These are phyloP conservation scores for Recurvomyces mirabilis DNA, from an alignment of 495 filamentous ascomycete species.

Conservation along the genomic window DNA sequence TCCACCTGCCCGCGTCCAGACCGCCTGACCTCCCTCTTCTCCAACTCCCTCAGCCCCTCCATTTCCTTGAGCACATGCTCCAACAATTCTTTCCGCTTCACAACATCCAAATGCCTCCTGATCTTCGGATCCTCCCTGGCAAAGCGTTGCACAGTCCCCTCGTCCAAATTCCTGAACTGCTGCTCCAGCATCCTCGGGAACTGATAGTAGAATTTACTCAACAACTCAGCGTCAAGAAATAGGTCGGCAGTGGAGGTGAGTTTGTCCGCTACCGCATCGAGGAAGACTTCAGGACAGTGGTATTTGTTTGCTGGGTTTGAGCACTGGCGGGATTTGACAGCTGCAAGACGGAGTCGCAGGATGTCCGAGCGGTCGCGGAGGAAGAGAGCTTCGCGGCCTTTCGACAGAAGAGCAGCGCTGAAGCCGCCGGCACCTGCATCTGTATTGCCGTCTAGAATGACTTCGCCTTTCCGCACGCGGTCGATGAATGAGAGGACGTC, in stretches of 20 bases:
- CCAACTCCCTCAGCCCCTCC: constrained; percentile 70
- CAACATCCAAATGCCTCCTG: constrained; percentile 77
- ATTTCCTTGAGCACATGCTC: constrained; percentile 91
- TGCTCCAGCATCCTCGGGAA: constrained; percentile 88
- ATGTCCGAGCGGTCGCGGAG: constrained; percentile 81
- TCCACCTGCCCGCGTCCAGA: constrained; percentile 8
- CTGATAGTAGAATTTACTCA: constrained; percentile 88
- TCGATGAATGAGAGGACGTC: constrained; percentile 91
- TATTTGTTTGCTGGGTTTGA: constrained; percentile 75
- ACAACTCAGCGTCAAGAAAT: constrained; percentile 93
- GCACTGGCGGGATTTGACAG: constrained; percentile 82
- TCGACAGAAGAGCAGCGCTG: constrained; percentile 64
- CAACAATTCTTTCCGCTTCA: constrained; percentile 80
- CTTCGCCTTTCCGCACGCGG: constrained; percentile 69
- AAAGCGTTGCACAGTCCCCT: constrained; percentile 74
- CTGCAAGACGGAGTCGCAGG: constrained; percentile 77
- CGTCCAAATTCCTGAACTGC: constrained; percentile 67
- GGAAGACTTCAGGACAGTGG: constrained; percentile 91
- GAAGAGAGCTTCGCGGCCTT: constrained; percentile 85
- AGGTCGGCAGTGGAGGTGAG: constrained; percentile 88
- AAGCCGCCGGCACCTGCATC: constrained; percentile 83
- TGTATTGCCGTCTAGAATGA: constrained; percentile 71
- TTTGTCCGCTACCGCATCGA: constrained; percentile 92
- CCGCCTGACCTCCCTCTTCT: constrained; percentile 36
- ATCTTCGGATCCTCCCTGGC: constrained; percentile 87